Percentiles rank a stretch among this genome's conserved stretches.
Evolutionary conservation across 2,329 filamentous ascomycete genomes (phyloP).

Genomic region (Pyrenophora seminiperda): DNA sequence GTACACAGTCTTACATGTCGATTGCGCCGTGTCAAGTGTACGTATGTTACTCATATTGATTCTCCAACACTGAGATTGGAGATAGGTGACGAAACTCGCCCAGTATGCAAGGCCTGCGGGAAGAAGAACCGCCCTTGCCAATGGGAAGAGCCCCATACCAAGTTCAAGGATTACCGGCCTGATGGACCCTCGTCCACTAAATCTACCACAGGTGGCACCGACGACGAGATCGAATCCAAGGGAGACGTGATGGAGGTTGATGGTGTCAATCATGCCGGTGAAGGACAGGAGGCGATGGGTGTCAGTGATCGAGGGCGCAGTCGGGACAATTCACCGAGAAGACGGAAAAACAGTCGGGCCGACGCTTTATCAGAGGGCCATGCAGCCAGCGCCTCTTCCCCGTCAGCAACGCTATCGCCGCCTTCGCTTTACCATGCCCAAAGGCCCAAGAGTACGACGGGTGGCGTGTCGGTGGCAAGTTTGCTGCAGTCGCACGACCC

Average conservation of each 20-base stretch:
- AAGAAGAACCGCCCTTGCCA: constrained; percentile 41
- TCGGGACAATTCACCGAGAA: constrained; percentile 25
- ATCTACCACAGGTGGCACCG: constrained; percentile 10
- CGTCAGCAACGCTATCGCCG: constrained; percentile 21
- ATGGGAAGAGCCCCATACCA: constrained; percentile 36
- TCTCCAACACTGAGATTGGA: constrained; percentile 1
- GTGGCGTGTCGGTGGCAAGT: constrained; percentile 19
- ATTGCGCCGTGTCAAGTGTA: constrained; percentile 41
- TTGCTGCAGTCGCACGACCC: constrained; percentile 13
- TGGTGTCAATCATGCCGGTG: constrained; percentile 11
- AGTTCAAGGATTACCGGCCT: constrained; percentile 37
- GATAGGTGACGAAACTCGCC: constrained; percentile 37
- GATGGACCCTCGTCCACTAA: constrained; percentile 22
- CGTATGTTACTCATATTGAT: constrained; percentile 2
- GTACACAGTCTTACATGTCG: constrained; percentile 35
- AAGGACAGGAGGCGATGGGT: background rate
- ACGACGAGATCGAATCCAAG: constrained; percentile 15
- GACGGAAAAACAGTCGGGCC: constrained; percentile 17
- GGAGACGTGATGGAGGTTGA: constrained; percentile 22
- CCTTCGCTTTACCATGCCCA: constrained; percentile 14
- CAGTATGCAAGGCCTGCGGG: constrained; percentile 38
- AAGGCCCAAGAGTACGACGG: constrained; percentile 4
- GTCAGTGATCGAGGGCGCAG: constrained; percentile 17
- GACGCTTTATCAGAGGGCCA: constrained; percentile 13
- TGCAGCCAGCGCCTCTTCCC: constrained; percentile 19